Conservation (phyloP, 129 eudicot genomes). For the Kitagawia praeruptora region DNA sequence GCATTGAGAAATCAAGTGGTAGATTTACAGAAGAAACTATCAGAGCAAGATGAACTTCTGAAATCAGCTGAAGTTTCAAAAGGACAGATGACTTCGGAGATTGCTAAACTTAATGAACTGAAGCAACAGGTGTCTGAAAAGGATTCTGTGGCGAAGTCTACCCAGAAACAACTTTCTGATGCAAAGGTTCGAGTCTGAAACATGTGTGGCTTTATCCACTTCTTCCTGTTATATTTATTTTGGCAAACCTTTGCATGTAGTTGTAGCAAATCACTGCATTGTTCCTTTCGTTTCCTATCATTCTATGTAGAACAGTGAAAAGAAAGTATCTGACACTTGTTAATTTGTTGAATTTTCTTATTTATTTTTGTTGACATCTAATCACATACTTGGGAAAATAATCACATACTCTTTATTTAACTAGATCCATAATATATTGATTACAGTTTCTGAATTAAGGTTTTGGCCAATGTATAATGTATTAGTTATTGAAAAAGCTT, state of each 20-base stretch:
- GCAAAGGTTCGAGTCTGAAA: slow-evolving; percentile 46
- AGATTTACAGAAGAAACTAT: slow-evolving; percentile 60
- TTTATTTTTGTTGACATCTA: not conserved
- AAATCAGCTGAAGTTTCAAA: slow-evolving; percentile 54
- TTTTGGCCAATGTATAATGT: not conserved
- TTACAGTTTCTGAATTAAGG: not conserved
- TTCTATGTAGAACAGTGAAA: not conserved
- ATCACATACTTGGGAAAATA: not conserved
- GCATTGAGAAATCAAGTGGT: slow-evolving; percentile 63
- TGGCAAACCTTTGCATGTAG: not conserved
- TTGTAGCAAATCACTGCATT: slow-evolving; percentile 1
- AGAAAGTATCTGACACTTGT: not conserved
- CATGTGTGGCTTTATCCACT: not conserved
- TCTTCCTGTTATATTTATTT: not conserved
- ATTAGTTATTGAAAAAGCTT: not conserved
- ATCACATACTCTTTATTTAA: not conserved
- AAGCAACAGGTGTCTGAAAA: slow-evolving; percentile 48
- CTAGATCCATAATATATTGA: not conserved
- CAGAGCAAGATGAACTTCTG: slow-evolving; percentile 78
- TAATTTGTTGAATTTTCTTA: not conserved
- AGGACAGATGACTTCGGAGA: slow-evolving; percentile 37
- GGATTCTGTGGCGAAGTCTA: slow-evolving; percentile 52
- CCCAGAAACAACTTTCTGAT: slow-evolving; percentile 78
- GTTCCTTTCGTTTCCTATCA: not conserved
- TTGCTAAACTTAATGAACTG: slow-evolving; percentile 50